Base-by-base conservation (phyloP, 2,329 filamentous ascomycete genomes). In the Fonsecaea pedrosoi region DNA sequence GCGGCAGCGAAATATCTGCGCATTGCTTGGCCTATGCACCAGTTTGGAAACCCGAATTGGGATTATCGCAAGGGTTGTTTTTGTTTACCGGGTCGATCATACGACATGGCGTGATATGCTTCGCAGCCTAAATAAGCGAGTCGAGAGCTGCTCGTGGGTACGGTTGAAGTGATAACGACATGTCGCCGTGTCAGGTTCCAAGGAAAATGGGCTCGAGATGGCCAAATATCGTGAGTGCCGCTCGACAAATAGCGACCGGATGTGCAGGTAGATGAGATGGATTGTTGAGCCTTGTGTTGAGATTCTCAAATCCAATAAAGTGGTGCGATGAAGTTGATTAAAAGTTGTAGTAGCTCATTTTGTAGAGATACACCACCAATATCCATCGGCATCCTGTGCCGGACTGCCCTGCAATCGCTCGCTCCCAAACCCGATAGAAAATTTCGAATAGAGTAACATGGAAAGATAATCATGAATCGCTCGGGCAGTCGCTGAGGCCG, bases 401-500 rank as follows among this genome's bases (percentile, higher is more conserved):
- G 45, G 25, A 25, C 15, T 30, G 45, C 10, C 50, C 10, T 37
- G 18, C 3, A 21, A 40, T 32, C 25, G 59, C 45, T 54, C 35
- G 59, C 48, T 35, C 48, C 18, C 18, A 30, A 54, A 9, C 15
- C 30, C 40, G 21, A 4, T 30, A 25, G 37, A n/a, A n/a, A 25
- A 32, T 25, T 38, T 30, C 6, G 59, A 34, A 61, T 40, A 54
- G 25, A 32, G 59, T 54, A 54, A 45, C 25, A 25, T 38, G 15
- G 48, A 40, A 61, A 54, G 12, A 7, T 10, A 37, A 55, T 62
- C 37, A 56, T 7, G 6, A 12, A 12, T 34, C 42, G 18, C n/a
- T 54, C 30, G 66, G 64, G 62, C 69, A 70, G 65, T 70, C 67
- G 55, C 65, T 70, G 40, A 69, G 62, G 55, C 69, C 69, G 10